Conservation (phyloP, 495 filamentous ascomycete genomes). For the Lasiosphaeris hirsuta region DNA sequence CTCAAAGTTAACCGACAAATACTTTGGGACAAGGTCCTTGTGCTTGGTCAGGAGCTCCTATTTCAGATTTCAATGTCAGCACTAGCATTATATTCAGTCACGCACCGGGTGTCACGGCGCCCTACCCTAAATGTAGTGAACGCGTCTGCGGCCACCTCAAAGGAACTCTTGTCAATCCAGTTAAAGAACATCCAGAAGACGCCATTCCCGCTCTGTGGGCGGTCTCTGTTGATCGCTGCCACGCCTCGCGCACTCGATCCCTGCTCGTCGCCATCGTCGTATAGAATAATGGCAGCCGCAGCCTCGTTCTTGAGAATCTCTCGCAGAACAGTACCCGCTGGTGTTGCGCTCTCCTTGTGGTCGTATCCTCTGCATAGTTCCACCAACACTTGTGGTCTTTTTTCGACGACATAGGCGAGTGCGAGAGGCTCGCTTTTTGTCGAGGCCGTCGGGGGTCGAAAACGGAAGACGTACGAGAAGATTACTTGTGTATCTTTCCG, state of each 20-base stretch:
- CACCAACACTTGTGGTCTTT: constrained; percentile 80
- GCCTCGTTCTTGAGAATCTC: constrained; percentile 91
- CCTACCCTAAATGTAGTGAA: constrained; percentile 93
- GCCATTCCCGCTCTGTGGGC: constrained; percentile 67
- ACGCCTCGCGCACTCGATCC: constrained; percentile 53
- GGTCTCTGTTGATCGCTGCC: constrained; percentile 62
- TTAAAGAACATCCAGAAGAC: constrained; percentile 98
- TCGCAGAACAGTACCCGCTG: constrained; percentile 83
- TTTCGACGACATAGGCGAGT: constrained; percentile 78
- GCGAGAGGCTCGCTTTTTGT: constrained; percentile 69
- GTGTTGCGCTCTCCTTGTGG: constrained; percentile 85
- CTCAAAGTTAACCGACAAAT: constrained; percentile 81
- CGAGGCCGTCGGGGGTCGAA: constrained; percentile 58
- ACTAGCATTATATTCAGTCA: neutral
- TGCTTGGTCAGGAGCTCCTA: constrained; percentile 94
- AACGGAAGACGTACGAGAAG: constrained; percentile 83
- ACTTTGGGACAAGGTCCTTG: constrained; percentile 81
- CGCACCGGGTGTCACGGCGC: neutral
- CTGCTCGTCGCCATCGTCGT: constrained; percentile 72
- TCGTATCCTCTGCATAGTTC: constrained; percentile 88
- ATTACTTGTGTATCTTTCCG: constrained; percentile 88
- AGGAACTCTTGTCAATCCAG: constrained; percentile 92
- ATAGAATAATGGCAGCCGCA: constrained; percentile 82
- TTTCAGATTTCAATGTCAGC: constrained; percentile 6
- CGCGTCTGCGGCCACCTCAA: constrained; percentile 95